Evolutionary conservation across 345 rosid genomes (phyloP).

Genomic region (Geranium brycei): DNA sequence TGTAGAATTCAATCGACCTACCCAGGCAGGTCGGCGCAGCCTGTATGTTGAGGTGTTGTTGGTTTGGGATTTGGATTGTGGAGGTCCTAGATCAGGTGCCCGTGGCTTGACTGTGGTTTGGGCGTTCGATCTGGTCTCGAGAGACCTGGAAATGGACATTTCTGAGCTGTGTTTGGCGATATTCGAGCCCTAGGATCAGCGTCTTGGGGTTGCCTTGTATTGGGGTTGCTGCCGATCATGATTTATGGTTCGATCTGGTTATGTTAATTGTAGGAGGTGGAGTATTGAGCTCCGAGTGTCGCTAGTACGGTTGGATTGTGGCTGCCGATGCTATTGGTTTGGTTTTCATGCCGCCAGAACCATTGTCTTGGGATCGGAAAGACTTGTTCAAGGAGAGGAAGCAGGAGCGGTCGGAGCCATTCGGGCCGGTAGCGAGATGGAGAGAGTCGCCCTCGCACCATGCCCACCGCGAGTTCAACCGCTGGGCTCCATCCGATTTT

Average conservation of each 20-base stretch:
- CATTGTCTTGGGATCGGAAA: conserved; percentile 85
- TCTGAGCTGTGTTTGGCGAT: neutral
- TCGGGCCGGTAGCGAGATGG: conserved; percentile 58
- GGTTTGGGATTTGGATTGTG: neutral
- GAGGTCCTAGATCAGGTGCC: conserved; percentile 8
- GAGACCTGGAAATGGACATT: neutral
- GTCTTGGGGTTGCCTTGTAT: neutral
- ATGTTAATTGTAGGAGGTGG: neutral
- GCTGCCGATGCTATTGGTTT: conserved; percentile 34
- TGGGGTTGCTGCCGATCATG: neutral
- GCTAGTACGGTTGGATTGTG: conserved; percentile 12
- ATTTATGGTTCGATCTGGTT: conserved; percentile 1
- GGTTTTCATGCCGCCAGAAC: conserved; percentile 88
- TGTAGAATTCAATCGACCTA: neutral
- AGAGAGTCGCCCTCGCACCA: conserved; percentile 44
- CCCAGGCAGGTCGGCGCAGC: neutral
- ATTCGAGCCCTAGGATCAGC: neutral
- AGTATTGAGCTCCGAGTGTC: neutral
- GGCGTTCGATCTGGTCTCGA: neutral
- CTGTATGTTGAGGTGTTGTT: neutral
- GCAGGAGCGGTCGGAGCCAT: conserved; percentile 61
- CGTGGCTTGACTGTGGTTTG: conserved; percentile 1
- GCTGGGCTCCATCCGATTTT: conserved; percentile 65
- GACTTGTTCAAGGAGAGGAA: conserved; percentile 75
- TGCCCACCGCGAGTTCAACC: conserved; percentile 36